Percentiles rank a stretch among this genome's conserved stretches.
phyloP scores from a whole-genome alignment of 768 basidiomycete species.

The Naganishia antarctica region DNA sequence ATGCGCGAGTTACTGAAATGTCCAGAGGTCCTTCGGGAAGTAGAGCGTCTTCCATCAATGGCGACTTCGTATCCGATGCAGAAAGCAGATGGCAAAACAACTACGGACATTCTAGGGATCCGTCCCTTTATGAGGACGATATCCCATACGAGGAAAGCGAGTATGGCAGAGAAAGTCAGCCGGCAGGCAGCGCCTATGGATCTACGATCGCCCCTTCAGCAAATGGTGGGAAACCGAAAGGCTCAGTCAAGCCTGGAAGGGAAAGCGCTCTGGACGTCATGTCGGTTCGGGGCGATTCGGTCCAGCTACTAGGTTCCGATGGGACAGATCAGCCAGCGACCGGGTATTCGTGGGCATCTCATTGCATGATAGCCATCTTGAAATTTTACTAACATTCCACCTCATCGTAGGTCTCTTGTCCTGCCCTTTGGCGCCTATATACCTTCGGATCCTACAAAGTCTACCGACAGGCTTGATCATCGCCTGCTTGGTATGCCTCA shows the following conservation, averaged over 20 bases:
- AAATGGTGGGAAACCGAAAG: slow-evolving; percentile 1
- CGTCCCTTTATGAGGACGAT: slow-evolving; percentile 2
- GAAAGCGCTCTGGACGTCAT: slow-evolving; percentile 37
- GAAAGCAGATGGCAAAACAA: slow-evolving; percentile 6
- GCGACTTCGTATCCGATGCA: slow-evolving; percentile 14
- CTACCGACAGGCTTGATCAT: slow-evolving; percentile 61
- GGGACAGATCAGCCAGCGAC: slow-evolving; percentile 31
- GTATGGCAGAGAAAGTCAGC: slow-evolving; percentile 10
- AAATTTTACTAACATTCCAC: neutral
- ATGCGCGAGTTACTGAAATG: slow-evolving; percentile 16
- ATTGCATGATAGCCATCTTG: neutral
- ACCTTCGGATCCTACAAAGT: slow-evolving; percentile 48
- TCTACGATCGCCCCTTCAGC: neutral
- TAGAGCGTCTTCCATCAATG: slow-evolving; percentile 17
- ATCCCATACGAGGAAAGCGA: slow-evolving; percentile 22
- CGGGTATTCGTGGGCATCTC: slow-evolving; percentile 42
- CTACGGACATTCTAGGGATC: neutral
- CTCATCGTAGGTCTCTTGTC: slow-evolving; percentile 49
- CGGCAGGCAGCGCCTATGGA: neutral
- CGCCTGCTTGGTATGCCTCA: slow-evolving; percentile 73
- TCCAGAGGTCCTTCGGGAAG: neutral
- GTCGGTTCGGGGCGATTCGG: slow-evolving; percentile 24
- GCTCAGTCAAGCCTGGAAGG: slow-evolving; percentile 13
- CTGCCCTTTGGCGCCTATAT: slow-evolving; percentile 54
- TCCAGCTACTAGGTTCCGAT: slow-evolving; percentile 40